Evolutionary conservation across 495 filamentous ascomycete genomes (phyloP).

Genomic region (Penicillium turbatum): DNA sequence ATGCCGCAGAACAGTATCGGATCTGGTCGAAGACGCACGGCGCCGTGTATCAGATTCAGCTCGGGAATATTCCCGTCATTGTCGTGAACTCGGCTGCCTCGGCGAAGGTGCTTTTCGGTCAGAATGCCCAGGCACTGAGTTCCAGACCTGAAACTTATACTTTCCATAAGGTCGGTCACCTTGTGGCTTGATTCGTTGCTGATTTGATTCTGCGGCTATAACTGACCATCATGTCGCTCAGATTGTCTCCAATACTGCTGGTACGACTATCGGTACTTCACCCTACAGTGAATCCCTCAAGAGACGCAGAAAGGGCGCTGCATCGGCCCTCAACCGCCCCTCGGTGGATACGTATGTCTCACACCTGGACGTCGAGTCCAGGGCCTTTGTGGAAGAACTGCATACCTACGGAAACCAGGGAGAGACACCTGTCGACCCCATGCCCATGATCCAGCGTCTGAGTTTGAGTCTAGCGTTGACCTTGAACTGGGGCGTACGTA

Average conservation of each 20-base stretch:
- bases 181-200: not conserved
- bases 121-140: constrained; percentile 55
- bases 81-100: constrained; percentile 56
- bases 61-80: constrained; percentile 58
- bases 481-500: constrained; percentile 59
- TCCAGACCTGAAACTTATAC: constrained; percentile 61
- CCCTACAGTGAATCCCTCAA: constrained; percentile 62
- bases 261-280: constrained; percentile 63
- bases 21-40: constrained; percentile 56
- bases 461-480: constrained; percentile 55
- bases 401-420: constrained; percentile 52
- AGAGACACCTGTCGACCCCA: constrained; percentile 51
- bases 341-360: constrained; percentile 57
- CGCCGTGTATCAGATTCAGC: constrained; percentile 59
- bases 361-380: constrained; percentile 58
- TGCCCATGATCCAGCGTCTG: constrained; percentile 58
- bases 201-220: not conserved
- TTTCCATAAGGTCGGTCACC: constrained; percentile 53
- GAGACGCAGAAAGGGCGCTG: constrained; percentile 58
- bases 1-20: constrained; percentile 58
- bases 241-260: constrained; percentile 59
- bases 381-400: constrained; percentile 55
- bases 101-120: constrained; percentile 54
- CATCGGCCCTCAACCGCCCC: constrained; percentile 58
- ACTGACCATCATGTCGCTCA: constrained; percentile 16